phyloP scores from a whole-genome alignment of 768 basidiomycete species.

The Lyophyllum decastes region DNA sequence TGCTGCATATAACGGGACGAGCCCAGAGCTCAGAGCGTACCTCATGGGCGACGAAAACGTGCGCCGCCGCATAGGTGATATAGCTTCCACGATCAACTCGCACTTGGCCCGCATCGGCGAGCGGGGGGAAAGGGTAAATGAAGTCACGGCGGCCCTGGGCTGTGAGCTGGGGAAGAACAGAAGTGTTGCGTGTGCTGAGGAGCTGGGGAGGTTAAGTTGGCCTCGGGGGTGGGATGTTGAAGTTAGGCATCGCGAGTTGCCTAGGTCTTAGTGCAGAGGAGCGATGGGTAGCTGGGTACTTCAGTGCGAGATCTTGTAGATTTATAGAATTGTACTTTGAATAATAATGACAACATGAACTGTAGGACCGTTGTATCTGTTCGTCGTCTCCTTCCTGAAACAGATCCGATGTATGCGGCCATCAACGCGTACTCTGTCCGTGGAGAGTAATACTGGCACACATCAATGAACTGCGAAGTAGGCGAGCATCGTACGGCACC shows the following conservation, averaged over 20 bases:
- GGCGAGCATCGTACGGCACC: too few species aligned
- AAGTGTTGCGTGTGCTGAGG: conserved; percentile 14
- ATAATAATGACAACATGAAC: too few species aligned
- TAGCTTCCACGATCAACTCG: neutral
- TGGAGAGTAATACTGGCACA: too few species aligned
- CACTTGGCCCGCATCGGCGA: neutral
- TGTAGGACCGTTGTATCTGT: too few species aligned
- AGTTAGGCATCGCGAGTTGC: conserved; percentile 8
- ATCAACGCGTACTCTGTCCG: too few species aligned
- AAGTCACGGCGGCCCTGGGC: neutral
- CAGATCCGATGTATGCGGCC: too few species aligned
- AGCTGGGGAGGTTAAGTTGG: conserved; percentile 7
- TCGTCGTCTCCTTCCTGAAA: too few species aligned
- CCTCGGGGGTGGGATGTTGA: conserved; percentile 6
- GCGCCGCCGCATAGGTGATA: neutral
- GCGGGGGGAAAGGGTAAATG: neutral
- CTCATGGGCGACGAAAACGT: neutral
- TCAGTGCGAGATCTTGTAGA: too few species aligned
- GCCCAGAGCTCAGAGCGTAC: neutral
- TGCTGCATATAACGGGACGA: neutral
- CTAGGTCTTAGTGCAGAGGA: neutral
- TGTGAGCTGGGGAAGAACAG: conserved; percentile 13
- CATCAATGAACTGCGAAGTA: too few species aligned
- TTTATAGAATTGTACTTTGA: too few species aligned
- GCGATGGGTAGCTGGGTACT: too few species aligned